These are phyloP conservation scores for Prunus yedoensis DNA, from an alignment of 331 rosid species.

Conservation along the genomic window DNA sequence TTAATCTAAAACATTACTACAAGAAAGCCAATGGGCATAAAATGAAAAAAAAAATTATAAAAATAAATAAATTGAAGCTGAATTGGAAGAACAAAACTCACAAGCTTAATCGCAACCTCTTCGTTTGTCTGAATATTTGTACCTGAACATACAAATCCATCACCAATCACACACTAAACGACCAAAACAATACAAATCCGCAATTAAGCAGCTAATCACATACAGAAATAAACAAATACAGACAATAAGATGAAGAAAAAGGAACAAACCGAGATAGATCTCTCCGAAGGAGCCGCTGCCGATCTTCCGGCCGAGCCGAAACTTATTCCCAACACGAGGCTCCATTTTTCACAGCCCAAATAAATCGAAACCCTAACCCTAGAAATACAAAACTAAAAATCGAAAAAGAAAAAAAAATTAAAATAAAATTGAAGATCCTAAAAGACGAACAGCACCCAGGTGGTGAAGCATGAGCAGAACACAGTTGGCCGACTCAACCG, in stretches of 20 bases:
- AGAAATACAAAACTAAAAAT: constrained; percentile 30
- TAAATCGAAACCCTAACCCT: constrained; percentile 40
- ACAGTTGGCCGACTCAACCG: constrained; percentile 22
- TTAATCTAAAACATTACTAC: background rate
- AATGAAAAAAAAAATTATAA: background rate
- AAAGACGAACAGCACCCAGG: constrained; percentile 6
- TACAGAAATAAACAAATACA: background rate
- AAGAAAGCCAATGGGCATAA: background rate
- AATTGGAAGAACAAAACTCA: constrained; percentile 41
- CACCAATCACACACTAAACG: background rate
- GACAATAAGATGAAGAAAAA: background rate
- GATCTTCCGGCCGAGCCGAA: constrained; percentile 91
- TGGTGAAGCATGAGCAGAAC: constrained; percentile 11
- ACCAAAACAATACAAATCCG: background rate
- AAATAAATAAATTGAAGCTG: background rate
- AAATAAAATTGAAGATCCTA: background rate
- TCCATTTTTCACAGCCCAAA: constrained; percentile 51
- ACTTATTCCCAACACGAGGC: constrained; percentile 96
- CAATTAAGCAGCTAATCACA: background rate
- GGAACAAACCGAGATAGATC: constrained; percentile 82
- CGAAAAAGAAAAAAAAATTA: background rate
- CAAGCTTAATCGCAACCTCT: constrained; percentile 98
- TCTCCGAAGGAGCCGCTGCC: constrained; percentile 99
- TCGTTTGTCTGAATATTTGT: constrained; percentile 91
- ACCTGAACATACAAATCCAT: constrained; percentile 51